Conservation (phyloP, 2,329 filamentous ascomycete species). For the Sporothrix schenckii region DNA sequence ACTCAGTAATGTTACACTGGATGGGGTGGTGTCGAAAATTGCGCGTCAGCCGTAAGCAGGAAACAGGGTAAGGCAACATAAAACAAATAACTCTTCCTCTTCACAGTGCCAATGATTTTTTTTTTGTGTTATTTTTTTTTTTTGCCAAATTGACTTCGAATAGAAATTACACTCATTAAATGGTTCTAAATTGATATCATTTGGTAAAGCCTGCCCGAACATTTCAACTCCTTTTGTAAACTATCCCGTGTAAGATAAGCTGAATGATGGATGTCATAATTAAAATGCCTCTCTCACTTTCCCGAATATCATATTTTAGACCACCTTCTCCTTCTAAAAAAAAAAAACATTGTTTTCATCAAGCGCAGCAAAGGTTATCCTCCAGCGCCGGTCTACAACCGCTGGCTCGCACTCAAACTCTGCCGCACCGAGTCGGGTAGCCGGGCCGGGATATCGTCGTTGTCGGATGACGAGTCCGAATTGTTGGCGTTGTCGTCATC, state of each 20-base stretch:
- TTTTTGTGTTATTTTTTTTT: too few species aligned
- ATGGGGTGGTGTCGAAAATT: background rate
- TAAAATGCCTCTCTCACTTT: background rate
- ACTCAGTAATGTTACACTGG: background rate
- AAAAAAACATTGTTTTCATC: background rate
- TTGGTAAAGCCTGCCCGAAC: too few species aligned
- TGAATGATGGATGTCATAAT: too few species aligned
- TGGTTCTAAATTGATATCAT: too few species aligned
- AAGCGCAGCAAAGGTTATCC: background rate
- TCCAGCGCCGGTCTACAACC: background rate
- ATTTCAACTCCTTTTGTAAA: too few species aligned
- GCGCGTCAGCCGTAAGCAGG: background rate
- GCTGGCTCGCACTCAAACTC: slow-evolving; percentile 35
- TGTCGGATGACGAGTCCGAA: slow-evolving; percentile 41
- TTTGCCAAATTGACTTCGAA: too few species aligned
- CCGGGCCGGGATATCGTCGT: slow-evolving; percentile 44
- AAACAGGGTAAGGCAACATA: background rate
- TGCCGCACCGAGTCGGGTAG: slow-evolving; percentile 42
- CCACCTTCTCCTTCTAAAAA: background rate
- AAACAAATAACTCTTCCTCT: too few species aligned
- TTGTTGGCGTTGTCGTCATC: slow-evolving; percentile 45
- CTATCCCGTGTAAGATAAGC: too few species aligned
- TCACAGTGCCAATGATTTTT: too few species aligned
- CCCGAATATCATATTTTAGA: background rate
- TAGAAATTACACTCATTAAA: too few species aligned